Percentiles rank a stretch among this genome's conserved stretches.
phyloP scores from a whole-genome alignment of 1,284 basidiomycete genomes.

The Leccinum pachyderme region DNA sequence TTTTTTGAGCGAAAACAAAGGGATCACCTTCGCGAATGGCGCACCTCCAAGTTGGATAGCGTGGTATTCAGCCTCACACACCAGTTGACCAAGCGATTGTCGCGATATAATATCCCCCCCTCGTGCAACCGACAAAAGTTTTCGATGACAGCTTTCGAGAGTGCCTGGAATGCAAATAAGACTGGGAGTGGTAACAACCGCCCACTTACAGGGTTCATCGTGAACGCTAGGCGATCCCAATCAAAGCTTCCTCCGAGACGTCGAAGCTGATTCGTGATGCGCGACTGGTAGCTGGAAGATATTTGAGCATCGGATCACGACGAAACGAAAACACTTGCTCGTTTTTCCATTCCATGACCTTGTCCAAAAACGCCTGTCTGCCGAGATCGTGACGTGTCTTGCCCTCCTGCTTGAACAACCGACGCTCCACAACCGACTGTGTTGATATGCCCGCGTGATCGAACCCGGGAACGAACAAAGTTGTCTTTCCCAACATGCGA shows the following conservation, averaged over 20 bases:
- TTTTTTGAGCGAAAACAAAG: constrained; percentile 1
- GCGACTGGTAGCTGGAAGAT: constrained; percentile 72
- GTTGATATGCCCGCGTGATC: constrained; percentile 99
- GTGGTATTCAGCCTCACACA: constrained; percentile 96
- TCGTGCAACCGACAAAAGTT: constrained; percentile 92
- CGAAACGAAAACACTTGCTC: constrained; percentile 54
- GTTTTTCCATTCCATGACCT: constrained; percentile 96
- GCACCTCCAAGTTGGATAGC: constrained; percentile 91
- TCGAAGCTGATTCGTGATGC: constrained; percentile 89
- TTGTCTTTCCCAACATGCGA: constrained; percentile 93
- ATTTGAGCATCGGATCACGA: constrained; percentile 16
- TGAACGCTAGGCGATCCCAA: constrained; percentile 93
- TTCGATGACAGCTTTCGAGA: constrained; percentile 88
- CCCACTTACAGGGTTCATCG: constrained; percentile 81
- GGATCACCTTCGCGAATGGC: constrained; percentile 5
- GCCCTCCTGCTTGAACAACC: constrained; percentile 82
- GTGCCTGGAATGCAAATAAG: constrained; percentile 43
- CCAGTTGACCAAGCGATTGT: constrained; percentile 98
- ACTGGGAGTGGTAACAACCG: not conserved
- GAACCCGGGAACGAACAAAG: constrained; percentile 91
- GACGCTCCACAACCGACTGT: constrained; percentile 96
- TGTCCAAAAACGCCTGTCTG: constrained; percentile 88
- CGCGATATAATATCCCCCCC: constrained; percentile 93
- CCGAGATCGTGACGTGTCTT: constrained; percentile 93
- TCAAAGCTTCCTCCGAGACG: constrained; percentile 94